Conservation (phyloP, 768 basidiomycete genomes). For the Gymnopilus junonius region DNA sequence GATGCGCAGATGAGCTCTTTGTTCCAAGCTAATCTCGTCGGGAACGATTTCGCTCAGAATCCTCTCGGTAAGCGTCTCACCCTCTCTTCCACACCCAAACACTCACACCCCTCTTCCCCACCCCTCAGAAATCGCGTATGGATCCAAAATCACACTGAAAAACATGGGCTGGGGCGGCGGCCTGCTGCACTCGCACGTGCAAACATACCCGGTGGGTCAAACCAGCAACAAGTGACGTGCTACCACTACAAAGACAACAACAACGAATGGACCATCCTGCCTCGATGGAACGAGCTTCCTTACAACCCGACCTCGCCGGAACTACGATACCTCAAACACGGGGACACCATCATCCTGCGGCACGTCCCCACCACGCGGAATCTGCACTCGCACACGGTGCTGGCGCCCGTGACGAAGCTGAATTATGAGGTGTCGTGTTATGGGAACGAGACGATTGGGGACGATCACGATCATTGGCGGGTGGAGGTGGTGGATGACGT, state of each 20-base stretch:
- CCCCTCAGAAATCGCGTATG: constrained; percentile 84
- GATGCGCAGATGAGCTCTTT: constrained; percentile 99
- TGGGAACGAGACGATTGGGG: constrained; percentile 89
- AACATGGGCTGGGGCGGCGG: constrained; percentile 99
- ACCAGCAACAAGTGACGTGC: constrained; percentile 97
- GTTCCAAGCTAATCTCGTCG: constrained; percentile 95
- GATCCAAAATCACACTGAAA: constrained; percentile 91
- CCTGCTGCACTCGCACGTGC: constrained; percentile 95
- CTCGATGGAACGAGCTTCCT: constrained; percentile 75
- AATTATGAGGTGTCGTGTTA: constrained; percentile 94
- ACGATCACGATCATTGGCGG: constrained; percentile 87
- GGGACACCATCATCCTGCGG: constrained; percentile 79
- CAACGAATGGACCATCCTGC: constrained; percentile 89
- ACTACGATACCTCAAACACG: constrained; percentile 73
- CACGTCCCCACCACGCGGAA: constrained; percentile 88
- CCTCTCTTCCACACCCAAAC: too few species aligned
- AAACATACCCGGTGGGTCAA: constrained; percentile 92
- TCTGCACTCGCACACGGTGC: constrained; percentile 87
- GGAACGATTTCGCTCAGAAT: constrained; percentile 91
- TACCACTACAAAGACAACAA: constrained; percentile 99
- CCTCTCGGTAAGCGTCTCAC: constrained; percentile 76
- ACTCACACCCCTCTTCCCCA: too few species aligned
- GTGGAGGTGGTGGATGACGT: constrained; percentile 95
- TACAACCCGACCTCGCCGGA: constrained; percentile 66
- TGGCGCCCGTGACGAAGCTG: constrained; percentile 88